phyloP scores from a whole-genome alignment of 2,329 filamentous ascomycete species.

The Magnaporthiopsis incrustans region DNA sequence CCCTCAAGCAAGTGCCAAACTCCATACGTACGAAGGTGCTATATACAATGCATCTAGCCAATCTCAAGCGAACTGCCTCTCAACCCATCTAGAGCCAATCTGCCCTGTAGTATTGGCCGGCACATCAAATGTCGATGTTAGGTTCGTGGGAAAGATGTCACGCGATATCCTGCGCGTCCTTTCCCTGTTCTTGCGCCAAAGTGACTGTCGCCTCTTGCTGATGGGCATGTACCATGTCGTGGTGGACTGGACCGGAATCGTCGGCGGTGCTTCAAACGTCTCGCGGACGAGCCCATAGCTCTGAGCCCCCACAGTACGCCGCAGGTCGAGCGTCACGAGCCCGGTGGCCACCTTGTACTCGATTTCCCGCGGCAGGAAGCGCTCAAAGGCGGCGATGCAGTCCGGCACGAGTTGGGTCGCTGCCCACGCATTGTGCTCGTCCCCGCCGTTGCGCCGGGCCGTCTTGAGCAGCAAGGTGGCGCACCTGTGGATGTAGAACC shows the following conservation, averaged over 20 bases:
- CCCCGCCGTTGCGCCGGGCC: slow-evolving; percentile 2
- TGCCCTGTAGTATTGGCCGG: not conserved
- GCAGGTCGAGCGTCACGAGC: slow-evolving; percentile 26
- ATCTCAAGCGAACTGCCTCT: not conserved
- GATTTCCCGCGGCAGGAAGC: slow-evolving; percentile 32
- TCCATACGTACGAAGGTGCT: too few relatives aligned
- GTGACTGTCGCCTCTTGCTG: not conserved
- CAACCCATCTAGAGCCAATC: slow-evolving; percentile 2
- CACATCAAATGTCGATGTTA: not conserved
- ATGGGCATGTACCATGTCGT: not conserved
- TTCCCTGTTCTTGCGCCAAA: not conserved
- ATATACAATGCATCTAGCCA: not conserved
- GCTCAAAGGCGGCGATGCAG: slow-evolving; percentile 37
- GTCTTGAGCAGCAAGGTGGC: slow-evolving; percentile 17
- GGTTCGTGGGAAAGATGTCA: not conserved
- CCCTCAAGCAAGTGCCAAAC: not conserved
- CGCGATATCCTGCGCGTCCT: not conserved
- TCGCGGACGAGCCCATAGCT: not conserved
- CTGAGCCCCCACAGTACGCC: not conserved
- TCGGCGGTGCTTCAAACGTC: not conserved
- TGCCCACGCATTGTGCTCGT: slow-evolving; percentile 11
- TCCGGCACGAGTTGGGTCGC: slow-evolving; percentile 27
- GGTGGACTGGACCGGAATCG: not conserved
- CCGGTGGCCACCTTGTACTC: slow-evolving; percentile 29
- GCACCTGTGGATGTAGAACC: slow-evolving; percentile 22